These are phyloP conservation scores for Madurella fahalii DNA, from an alignment of 2,329 filamentous ascomycete genomes.

Conservation along the genomic window DNA sequence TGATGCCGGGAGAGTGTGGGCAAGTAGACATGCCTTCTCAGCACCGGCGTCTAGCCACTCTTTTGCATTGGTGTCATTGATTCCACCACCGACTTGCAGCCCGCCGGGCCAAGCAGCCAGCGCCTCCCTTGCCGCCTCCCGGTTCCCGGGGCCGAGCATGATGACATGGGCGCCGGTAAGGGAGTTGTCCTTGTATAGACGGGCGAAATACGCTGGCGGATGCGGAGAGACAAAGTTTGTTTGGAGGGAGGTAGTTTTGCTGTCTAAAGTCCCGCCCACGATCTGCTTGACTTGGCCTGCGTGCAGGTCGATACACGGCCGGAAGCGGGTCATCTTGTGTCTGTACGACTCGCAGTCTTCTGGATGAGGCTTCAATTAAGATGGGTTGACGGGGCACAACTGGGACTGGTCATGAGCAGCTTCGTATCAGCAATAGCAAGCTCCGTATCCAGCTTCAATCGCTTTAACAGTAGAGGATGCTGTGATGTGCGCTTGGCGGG, in stretches of 20 bases:
- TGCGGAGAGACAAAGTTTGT: constrained; percentile 91
- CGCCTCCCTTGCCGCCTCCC: constrained; percentile 72
- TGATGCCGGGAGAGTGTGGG: neutral
- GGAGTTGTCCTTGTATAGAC: constrained; percentile 70
- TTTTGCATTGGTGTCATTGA: constrained; percentile 77
- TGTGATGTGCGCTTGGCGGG: neutral
- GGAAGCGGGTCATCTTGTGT: constrained; percentile 72
- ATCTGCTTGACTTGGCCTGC: constrained; percentile 98
- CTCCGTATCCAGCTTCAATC: too few species aligned
- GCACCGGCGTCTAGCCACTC: constrained; percentile 86
- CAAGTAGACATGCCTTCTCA: constrained; percentile 63
- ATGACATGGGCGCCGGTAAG: constrained; percentile 87
- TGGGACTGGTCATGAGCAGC: neutral
- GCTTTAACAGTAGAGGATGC: too few species aligned
- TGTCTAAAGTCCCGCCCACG: constrained; percentile 85
- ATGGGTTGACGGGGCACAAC: constrained; percentile 7
- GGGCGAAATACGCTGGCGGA: constrained; percentile 75
- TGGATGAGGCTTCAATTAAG: constrained; percentile 2
- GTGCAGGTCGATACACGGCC: constrained; percentile 96
- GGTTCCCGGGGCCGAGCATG: constrained; percentile 88
- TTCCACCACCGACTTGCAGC: constrained; percentile 90
- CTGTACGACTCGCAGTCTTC: neutral
- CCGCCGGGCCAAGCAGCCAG: constrained; percentile 72
- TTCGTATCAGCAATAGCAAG: too few species aligned
- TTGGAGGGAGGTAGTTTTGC: constrained; percentile 61